Evolutionary conservation across 2,329 filamentous ascomycete species (phyloP).

Genomic region (Trichoderma arundinaceum): DNA sequence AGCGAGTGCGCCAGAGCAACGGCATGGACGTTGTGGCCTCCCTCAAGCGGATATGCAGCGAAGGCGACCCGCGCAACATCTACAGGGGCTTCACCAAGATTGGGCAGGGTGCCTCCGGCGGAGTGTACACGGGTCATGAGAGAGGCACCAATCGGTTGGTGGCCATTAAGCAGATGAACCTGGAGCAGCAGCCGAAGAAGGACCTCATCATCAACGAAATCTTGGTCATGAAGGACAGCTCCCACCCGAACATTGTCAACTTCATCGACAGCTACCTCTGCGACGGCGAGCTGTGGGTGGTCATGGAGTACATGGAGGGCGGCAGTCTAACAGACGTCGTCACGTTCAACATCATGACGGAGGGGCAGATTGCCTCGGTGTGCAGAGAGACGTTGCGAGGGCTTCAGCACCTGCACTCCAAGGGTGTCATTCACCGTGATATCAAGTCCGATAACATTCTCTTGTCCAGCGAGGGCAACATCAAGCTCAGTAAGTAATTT

Average conservation of each 20-base stretch:
- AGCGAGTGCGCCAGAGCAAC: conserved; percentile 78
- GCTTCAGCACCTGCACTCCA: conserved; percentile 93
- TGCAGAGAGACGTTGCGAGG: conserved; percentile 92
- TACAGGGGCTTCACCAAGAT: conserved; percentile 93
- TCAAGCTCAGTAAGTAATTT: conserved; percentile 83
- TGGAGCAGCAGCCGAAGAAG: conserved; percentile 98
- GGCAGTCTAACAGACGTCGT: conserved; percentile 97
- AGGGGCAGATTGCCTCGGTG: conserved; percentile 94
- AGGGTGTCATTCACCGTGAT: conserved; percentile 96
- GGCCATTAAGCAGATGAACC: conserved; percentile 99
- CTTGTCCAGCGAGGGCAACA: conserved; percentile 89
- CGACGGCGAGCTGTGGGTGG: conserved; percentile 91
- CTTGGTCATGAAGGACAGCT: conserved; percentile 98
- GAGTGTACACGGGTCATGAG: conserved; percentile 92
- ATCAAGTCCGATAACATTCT: conserved; percentile 99
- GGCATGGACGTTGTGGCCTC: conserved; percentile 81
- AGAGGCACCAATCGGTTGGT: conserved; percentile 83
- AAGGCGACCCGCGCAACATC: conserved; percentile 85
- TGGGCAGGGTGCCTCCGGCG: conserved; percentile 94
- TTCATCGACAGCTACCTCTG: conserved; percentile 97
- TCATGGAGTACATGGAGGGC: conserved; percentile 99
- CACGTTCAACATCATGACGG: conserved; percentile 98
- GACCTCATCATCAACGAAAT: conserved; percentile 99
- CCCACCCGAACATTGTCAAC: conserved; percentile 98
- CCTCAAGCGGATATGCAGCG: conserved; percentile 86